Conservation (phyloP, 176 grass and related monocot species). For the Typha latifolia region DNA sequence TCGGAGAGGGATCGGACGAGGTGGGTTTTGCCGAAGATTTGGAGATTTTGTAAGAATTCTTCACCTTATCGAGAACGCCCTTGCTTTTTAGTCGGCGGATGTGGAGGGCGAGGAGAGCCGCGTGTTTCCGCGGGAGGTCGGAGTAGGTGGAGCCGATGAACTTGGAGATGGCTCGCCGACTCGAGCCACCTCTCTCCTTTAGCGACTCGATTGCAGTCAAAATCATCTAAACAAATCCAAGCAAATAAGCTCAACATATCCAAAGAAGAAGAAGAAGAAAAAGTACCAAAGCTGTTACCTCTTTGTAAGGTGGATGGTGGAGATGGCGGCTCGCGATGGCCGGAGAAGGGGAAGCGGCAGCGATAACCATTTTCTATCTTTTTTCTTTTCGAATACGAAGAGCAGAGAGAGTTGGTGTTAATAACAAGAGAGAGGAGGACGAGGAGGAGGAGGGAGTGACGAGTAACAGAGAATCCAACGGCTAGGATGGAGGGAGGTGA, state of each 20-base stretch:
- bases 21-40: background rate
- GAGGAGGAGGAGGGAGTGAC: background rate
- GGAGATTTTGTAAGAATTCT: constrained; percentile 18
- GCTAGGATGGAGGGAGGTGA: background rate
- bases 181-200: constrained; percentile 20
- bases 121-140: constrained; percentile 18
- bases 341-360: background rate
- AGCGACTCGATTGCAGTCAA: constrained; percentile 15
- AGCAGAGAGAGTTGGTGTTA: background rate
- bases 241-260: background rate
- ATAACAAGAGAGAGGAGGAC: background rate
- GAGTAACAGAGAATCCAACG: background rate
- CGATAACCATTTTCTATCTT: background rate
- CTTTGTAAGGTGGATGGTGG: constrained; percentile 26
- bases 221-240: constrained; percentile 28
- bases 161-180: constrained; percentile 23
- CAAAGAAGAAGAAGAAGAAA: background rate
- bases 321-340: background rate
- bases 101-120: constrained; percentile 15
- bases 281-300: constrained; percentile 1
- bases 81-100: constrained; percentile 9
- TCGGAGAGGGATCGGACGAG: background rate
- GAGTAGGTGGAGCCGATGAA: constrained; percentile 17
- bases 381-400: background rate
- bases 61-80: constrained; percentile 14